Evolutionary conservation across 495 filamentous ascomycete species (phyloP).

Genomic region (Parathielavia appendiculata): DNA sequence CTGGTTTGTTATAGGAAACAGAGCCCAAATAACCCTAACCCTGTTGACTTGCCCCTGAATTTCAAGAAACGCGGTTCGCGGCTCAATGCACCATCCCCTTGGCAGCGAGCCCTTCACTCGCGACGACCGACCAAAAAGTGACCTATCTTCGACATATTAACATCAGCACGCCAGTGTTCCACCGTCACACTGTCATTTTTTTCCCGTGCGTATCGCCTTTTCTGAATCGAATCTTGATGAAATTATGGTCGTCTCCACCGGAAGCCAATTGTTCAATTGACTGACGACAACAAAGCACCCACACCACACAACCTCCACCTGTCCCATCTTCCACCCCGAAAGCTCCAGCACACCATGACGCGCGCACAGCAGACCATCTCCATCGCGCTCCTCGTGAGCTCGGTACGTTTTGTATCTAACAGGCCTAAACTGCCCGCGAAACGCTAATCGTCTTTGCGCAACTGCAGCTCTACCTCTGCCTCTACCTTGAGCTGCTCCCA

Average conservation of each 20-base stretch:
- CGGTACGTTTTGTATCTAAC: constrained; percentile 47
- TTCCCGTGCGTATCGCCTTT: neutral
- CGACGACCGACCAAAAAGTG: neutral
- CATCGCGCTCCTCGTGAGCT: constrained; percentile 76
- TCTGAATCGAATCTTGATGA: no score
- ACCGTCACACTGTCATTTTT: neutral
- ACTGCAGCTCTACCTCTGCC: constrained; percentile 74
- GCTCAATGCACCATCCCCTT: no score
- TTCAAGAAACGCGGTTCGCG: neutral
- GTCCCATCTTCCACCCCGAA: neutral
- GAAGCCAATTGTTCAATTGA: neutral
- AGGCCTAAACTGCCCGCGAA: neutral
- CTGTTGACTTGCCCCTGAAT: neutral
- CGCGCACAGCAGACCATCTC: constrained; percentile 91
- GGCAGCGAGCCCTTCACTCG: neutral
- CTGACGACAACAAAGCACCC: neutral
- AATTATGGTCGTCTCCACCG: neutral
- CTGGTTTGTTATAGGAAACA: no score
- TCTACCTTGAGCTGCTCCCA: constrained; percentile 80
- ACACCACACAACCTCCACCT: neutral
- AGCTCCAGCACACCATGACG: constrained; percentile 58
- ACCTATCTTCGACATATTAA: constrained; percentile 7
- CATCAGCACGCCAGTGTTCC: neutral
- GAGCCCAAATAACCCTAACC: constrained; percentile 13
- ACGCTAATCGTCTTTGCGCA: neutral